These are phyloP conservation scores for Adansonia grandidieri DNA, from an alignment of 441 rosid genomes.

Conservation along the genomic window DNA sequence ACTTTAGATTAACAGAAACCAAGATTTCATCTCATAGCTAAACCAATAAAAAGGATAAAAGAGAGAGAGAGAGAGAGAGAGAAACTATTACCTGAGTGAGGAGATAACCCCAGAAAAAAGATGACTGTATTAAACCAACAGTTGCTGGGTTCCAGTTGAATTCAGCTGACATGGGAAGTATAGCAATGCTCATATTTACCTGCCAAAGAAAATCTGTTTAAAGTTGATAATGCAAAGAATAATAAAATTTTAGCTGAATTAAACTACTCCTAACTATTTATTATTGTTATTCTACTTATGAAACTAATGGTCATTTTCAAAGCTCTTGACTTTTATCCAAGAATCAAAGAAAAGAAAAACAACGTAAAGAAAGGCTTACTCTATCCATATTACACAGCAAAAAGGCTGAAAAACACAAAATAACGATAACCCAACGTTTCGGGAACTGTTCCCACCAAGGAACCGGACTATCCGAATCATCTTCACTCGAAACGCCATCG, in stretches of 20 bases:
- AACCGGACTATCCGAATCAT: constrained; percentile 32
- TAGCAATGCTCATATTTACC: constrained; percentile 97
- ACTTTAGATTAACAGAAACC: neutral
- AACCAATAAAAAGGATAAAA: neutral
- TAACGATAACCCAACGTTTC: constrained; percentile 84
- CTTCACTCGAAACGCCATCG: constrained; percentile 36
- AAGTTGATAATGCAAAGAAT: constrained; percentile 30
- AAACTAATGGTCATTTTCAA: neutral
- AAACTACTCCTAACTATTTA: neutral
- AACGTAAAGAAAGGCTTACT: constrained; percentile 44
- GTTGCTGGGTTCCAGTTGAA: constrained; percentile 83
- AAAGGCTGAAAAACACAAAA: constrained; percentile 85
- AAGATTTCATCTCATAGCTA: neutral
- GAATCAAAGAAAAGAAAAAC: constrained; percentile 1
- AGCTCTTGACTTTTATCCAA: neutral
- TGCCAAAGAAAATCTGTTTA: constrained; percentile 45
- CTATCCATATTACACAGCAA: constrained; percentile 95
- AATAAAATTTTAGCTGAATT: neutral
- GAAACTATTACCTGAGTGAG: constrained; percentile 68
- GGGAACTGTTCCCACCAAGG: constrained; percentile 92
- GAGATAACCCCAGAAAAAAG: constrained; percentile 97
- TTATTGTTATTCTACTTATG: neutral
- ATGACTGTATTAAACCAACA: constrained; percentile 88
- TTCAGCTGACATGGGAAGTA: constrained; percentile 96
- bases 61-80: neutral